phyloP scores from a whole-genome alignment of 2,329 filamentous ascomycete species.

The Tolypocladium guangdongense region DNA sequence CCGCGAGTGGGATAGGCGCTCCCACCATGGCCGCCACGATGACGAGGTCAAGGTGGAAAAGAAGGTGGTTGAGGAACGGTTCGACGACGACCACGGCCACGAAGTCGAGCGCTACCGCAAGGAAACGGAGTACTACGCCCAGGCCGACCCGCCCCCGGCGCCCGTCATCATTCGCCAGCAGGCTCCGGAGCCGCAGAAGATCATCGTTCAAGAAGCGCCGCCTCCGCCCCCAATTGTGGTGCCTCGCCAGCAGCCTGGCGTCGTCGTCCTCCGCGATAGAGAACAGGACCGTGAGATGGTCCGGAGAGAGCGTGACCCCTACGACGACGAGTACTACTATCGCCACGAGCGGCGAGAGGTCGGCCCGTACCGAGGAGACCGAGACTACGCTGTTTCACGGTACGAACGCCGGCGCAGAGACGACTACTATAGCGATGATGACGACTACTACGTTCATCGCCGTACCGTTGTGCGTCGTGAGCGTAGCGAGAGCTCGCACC shows the following conservation, averaged over 20 bases:
- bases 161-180: constrained; percentile 48
- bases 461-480: constrained; percentile 37
- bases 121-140: constrained; percentile 52
- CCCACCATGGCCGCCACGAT: constrained; percentile 30
- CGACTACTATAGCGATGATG: constrained; percentile 33
- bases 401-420: constrained; percentile 30
- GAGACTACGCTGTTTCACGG: constrained; percentile 20
- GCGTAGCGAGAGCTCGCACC: constrained; percentile 37
- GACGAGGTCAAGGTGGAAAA: constrained; percentile 45
- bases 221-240: constrained; percentile 40
- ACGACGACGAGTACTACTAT: constrained; percentile 41
- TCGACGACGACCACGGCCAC: constrained; percentile 31
- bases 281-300: constrained; percentile 26
- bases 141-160: constrained; percentile 34
- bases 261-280: constrained; percentile 32
- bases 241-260: constrained; percentile 31
- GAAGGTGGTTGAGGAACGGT: constrained; percentile 34
- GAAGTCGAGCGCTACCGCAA: constrained; percentile 49
- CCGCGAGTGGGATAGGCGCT: constrained; percentile 33
- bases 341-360: constrained; percentile 34
- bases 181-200: constrained; percentile 44
- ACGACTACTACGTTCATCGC: constrained; percentile 37
- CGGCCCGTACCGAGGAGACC: constrained; percentile 25
- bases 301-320: constrained; percentile 22
- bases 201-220: constrained; percentile 49